Percentiles rank a stretch among this genome's conserved stretches.
phyloP scores from a whole-genome alignment of 1,139 yeast genomes.

The Kluyveromyces sp. region DNA sequence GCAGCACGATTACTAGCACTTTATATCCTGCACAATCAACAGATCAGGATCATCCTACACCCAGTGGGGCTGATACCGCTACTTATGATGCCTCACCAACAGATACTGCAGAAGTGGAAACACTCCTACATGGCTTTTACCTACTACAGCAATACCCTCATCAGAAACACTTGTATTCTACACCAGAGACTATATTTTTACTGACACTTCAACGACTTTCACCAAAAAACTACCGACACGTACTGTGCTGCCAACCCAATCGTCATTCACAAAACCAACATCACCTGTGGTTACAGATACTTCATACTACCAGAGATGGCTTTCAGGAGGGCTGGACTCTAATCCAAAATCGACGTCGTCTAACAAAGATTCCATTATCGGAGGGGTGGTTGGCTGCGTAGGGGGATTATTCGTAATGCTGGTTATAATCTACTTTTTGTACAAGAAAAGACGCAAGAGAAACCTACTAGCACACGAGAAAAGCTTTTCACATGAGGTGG shows the following conservation, averaged over 20 bases:
- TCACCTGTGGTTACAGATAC: constrained; percentile 31
- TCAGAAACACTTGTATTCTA: constrained; percentile 24
- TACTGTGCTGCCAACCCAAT: constrained; percentile 22
- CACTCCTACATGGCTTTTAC: constrained; percentile 2
- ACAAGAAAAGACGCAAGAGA: constrained; percentile 12
- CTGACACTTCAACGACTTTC: constrained; percentile 34
- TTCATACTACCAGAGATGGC: constrained; percentile 22
- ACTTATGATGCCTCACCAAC: background rate
- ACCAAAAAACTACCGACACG: constrained; percentile 33
- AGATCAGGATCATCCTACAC: background rate
- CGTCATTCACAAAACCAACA: constrained; percentile 20
- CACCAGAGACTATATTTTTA: constrained; percentile 37
- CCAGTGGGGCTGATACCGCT: background rate
- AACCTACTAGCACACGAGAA: constrained; percentile 5
- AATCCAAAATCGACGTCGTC: constrained; percentile 1
- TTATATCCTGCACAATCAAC: background rate
- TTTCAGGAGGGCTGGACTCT: constrained; percentile 15
- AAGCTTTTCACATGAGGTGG: constrained; percentile 13
- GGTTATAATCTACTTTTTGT: constrained; percentile 13
- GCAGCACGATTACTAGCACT: background rate
- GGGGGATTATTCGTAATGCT: constrained; percentile 17
- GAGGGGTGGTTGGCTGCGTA: constrained; percentile 25
- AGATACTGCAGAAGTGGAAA: background rate
- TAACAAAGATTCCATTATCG: constrained; percentile 18
- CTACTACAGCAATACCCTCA: constrained; percentile 9